Evolutionary conservation across 768 basidiomycete genomes (phyloP).

Genomic region (Sarcodon sp.): DNA sequence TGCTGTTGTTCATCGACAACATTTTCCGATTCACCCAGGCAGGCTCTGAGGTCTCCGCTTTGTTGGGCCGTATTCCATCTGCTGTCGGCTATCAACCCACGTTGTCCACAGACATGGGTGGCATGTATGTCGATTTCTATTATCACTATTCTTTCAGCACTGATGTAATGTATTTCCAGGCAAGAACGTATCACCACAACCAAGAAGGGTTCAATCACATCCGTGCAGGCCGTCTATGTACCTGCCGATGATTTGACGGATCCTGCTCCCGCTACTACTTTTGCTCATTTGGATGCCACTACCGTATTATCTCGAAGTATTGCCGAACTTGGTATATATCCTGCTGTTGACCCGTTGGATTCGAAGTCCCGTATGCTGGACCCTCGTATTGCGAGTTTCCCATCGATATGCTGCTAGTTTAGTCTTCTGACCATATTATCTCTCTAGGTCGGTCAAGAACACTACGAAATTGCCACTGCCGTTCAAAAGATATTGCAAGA

Average conservation of each 20-base stretch:
- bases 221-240: constrained; percentile 99
- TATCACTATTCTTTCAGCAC: constrained; percentile 1
- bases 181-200: constrained; percentile 99
- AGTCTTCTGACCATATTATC: constrained; percentile 17
- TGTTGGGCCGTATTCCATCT: constrained; percentile 99
- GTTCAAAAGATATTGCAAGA: constrained; percentile 97
- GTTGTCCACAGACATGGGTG: constrained; percentile 99
- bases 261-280: constrained; percentile 98
- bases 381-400: constrained; percentile 79
- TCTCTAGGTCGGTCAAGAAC: constrained; percentile 67
- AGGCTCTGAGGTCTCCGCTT: constrained; percentile 99
- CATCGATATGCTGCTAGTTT: neutral
- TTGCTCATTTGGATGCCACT: constrained; percentile 99
- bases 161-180: constrained; percentile 26
- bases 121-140: constrained; percentile 53
- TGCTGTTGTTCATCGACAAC: constrained; percentile 99
- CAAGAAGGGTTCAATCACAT: constrained; percentile 99
- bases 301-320: constrained; percentile 99
- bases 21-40: constrained; percentile 99
- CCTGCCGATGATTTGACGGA: constrained; percentile 99
- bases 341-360: constrained; percentile 98
- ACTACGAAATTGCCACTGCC: constrained; percentile 93
- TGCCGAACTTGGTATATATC: constrained; percentile 98
- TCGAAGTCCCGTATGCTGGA: constrained; percentile 99
- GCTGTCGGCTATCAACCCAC: constrained; percentile 99